These are phyloP conservation scores for Pseudogymnoascus sp. DNA, from an alignment of 2,329 filamentous ascomycete genomes.

Conservation along the genomic window DNA sequence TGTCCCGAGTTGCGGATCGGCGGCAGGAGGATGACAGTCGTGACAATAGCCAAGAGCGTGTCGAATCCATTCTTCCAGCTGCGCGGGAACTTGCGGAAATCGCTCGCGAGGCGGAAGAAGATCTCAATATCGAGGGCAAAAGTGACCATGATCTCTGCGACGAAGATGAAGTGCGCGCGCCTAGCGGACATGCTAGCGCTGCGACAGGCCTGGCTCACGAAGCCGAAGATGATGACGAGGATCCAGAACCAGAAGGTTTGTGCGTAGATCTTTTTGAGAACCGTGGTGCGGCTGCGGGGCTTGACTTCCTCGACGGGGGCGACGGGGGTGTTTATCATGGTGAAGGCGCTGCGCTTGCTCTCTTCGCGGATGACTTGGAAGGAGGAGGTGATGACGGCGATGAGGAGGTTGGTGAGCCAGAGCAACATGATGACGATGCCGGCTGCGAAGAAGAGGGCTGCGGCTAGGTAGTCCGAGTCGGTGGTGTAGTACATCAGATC, in stretches of 20 bases:
- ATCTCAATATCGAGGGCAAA: constrained; percentile 77
- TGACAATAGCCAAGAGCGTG: constrained; percentile 70
- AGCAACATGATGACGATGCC: constrained; percentile 87
- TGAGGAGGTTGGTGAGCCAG: constrained; percentile 90
- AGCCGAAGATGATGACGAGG: constrained; percentile 66
- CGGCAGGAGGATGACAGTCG: constrained; percentile 78
- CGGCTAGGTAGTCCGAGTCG: constrained; percentile 81
- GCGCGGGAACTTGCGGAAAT: constrained; percentile 75
- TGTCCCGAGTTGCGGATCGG: constrained; percentile 64
- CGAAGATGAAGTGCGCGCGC: constrained; percentile 59
- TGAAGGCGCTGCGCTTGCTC: constrained; percentile 89
- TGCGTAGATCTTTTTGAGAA: constrained; percentile 65
- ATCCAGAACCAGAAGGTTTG: constrained; percentile 75
- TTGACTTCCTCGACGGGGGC: constrained; percentile 25
- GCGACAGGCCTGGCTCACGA: constrained; percentile 71
- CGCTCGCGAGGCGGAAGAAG: constrained; percentile 63
- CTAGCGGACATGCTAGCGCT: constrained; percentile 65
- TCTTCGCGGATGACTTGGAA: constrained; percentile 98
- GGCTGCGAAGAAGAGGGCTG: constrained; percentile 68
- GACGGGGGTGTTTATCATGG: constrained; percentile 53
- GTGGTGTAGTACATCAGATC: constrained; percentile 92
- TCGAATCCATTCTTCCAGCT: constrained; percentile 74
- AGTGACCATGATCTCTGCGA: constrained; percentile 69
- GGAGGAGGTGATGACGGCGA: constrained; percentile 96
- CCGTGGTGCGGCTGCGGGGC: constrained; percentile 36